Evolutionary conservation across 2,329 filamentous ascomycete genomes (phyloP), one percentile per base, ranked within the genome.

Genomic region (Fusarium nurragi): DNA sequence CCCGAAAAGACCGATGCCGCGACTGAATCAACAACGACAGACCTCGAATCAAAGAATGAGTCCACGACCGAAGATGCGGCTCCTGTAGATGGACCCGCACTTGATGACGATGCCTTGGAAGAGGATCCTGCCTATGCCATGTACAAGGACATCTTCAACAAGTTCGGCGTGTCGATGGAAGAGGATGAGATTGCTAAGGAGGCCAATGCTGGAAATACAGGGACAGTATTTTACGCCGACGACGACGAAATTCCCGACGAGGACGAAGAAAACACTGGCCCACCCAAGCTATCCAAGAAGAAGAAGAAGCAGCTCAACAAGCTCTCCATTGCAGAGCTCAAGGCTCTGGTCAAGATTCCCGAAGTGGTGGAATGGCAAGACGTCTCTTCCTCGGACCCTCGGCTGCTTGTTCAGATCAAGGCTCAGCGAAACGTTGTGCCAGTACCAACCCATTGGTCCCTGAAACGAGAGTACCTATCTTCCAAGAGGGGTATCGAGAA

Each of bases 291-390:
- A 23, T 97, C 94, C 26, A 98, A 97, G 80, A 97, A 97, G 83
- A 94, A 96, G 79, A 87, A 91, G 69, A 99, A 98, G 81, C 88
- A 91, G 79, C 84, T 93, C 75, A 96, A 91, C 80, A 97, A 96
- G 78, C 83, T 98, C 28, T 97, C 94, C 8, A 92, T 99, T 59
- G 95, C 95, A 45, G 93, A 98, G 78, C 86, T 99, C 65, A 99
- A 99, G 79, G 92, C 94, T 7, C 81, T 97, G 53, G 95, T 97
- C 60, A 86, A 85, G 71, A 94, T 94, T 69, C 95, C 95, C 4
- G 95, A 99, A 77, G 88, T 97, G 11, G 94, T 99, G 7, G 95
- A 99, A 73, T 98, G 95, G 95, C 95, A 96, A 52, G 95, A 99
- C 75, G 92, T 92, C 13, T 96, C 93, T 16, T 94, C 95, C 1